Conservation (phyloP, 495 filamentous ascomycete species). For the Monascus purpureus region DNA sequence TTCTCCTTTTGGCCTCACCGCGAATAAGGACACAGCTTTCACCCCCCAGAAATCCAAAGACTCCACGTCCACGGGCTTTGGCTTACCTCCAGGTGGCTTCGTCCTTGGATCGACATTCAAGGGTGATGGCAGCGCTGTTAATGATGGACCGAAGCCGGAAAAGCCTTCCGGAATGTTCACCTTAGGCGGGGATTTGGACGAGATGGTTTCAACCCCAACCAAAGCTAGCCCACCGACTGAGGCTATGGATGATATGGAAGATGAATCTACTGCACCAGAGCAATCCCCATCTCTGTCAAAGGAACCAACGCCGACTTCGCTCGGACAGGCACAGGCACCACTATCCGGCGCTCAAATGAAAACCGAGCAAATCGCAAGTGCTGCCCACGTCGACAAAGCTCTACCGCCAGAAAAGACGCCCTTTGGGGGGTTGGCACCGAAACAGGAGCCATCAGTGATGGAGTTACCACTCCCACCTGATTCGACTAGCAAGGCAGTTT, state of each 20-base stretch:
- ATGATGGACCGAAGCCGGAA: constrained; percentile 41
- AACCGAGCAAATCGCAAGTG: constrained; percentile 14
- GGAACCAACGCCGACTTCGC: constrained; percentile 10
- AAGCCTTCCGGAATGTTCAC: constrained; percentile 25
- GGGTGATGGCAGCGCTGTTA: constrained; percentile 48
- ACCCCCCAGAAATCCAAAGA: constrained; percentile 20
- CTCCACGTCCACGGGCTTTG: constrained; percentile 32
- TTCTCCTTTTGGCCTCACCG: constrained; percentile 16
- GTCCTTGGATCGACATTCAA: constrained; percentile 72
- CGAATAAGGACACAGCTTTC: constrained; percentile 19
- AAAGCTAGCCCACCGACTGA: constrained; percentile 15
- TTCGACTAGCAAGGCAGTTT: constrained; percentile 52
- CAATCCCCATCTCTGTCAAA: constrained; percentile 9
- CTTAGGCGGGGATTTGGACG: constrained; percentile 16
- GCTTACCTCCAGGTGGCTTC: constrained; percentile 41
- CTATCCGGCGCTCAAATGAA: constrained; percentile 24
- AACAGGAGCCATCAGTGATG: constrained; percentile 9
- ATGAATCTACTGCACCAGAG: constrained; percentile 8
- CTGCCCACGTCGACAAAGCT: constrained; percentile 20
- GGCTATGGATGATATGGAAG: constrained; percentile 18
- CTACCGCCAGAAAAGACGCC: constrained; percentile 25
- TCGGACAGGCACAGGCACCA: constrained; percentile 24
- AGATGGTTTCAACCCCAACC: constrained; percentile 11
- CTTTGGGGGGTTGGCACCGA: constrained; percentile 11
- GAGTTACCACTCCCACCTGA: constrained; percentile 65